Evolutionary conservation across 2,329 filamentous ascomycete genomes (phyloP), one percentile per base, ranked within the genome.

Genomic region (Rhytidhysteron rufulum): DNA sequence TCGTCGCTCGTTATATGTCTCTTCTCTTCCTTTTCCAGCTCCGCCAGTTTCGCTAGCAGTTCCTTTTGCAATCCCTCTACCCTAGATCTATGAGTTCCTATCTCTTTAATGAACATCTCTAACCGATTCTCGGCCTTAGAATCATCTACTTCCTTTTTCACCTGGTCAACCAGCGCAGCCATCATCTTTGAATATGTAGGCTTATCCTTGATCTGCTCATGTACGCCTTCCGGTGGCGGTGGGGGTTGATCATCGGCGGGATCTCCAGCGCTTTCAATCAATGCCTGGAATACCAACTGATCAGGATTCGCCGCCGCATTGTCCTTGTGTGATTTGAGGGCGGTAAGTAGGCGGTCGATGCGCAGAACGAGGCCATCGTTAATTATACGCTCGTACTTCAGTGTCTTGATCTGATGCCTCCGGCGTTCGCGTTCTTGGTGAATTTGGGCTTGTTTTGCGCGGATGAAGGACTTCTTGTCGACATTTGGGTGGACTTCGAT

Each of bases 401-500:
- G 77, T 5, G 88, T 93, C 56, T 86, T 83, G 63, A 98, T 97
- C 59, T 95, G 85, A 55, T 86, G 82, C 63, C 86, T 88, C 42
- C 93, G 85, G 58, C 94, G 85, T 52, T 83, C 76, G 40, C 93
- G 85, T 64, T 96, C 85, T 60, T 90, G 82, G 67, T 98, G 93
- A 57, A 98, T 98, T 70, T 98, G 90, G 55, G 83, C 85, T 72
- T 97, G 93, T 71, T 98, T 98, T 50, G 93, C 94, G 51, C 91
- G 88, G 66, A 98, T 98, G 69, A 98, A 98, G 45, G 91, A 97
- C 37, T 85, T 82, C 69, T 98, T 98, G 73, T 98, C 93, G 64
- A 98, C 93, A 64, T 98, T 98, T 45, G 93, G 93, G 68, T 98
- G 93, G 37, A 97, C 93, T 71, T 98, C 93, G 57, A 98, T 84